Evolutionary conservation across 2,329 filamentous ascomycete species (phyloP).

Genomic region (Cryphonectria naterciae): DNA sequence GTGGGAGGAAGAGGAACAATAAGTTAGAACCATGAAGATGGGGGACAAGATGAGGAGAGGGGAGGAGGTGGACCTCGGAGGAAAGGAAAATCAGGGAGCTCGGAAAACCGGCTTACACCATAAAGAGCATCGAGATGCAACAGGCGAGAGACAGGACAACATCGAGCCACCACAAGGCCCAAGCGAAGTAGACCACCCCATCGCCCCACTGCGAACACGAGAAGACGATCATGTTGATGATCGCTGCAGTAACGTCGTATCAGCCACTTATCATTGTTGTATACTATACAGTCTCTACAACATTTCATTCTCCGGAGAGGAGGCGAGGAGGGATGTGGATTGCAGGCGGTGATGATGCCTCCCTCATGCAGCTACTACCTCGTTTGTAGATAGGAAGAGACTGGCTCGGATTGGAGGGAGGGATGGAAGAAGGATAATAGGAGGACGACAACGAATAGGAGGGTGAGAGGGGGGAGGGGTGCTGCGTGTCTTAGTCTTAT

Average conservation of each 20-base stretch:
- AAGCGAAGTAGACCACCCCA: slow-evolving; percentile 53
- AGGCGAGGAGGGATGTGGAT: neutral
- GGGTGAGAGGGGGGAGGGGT: no score
- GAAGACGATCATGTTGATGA: slow-evolving; percentile 62
- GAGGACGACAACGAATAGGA: neutral
- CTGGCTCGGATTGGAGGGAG: no score
- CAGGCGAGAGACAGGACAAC: slow-evolving; percentile 48
- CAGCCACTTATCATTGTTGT: neutral
- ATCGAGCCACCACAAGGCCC: slow-evolving; percentile 59
- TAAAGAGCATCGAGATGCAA: slow-evolving; percentile 54
- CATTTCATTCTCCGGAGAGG: neutral
- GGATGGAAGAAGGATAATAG: neutral
- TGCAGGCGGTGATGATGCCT: neutral
- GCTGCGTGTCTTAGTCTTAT: neutral
- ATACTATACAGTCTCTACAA: neutral
- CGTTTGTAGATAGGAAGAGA: neutral
- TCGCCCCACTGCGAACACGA: slow-evolving; percentile 64
- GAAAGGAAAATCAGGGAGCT: slow-evolving; percentile 61
- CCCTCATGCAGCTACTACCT: neutral
- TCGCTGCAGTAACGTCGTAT: slow-evolving; percentile 37
- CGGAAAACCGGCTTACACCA: slow-evolving; percentile 61
- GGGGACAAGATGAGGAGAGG: slow-evolving; percentile 48
- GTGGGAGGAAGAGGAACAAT: neutral
- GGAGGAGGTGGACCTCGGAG: slow-evolving; percentile 59
- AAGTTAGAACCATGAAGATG: slow-evolving; percentile 55